Base-by-base conservation (phyloP, 805 yeast genomes). In the Starmerella asiatica region DNA sequence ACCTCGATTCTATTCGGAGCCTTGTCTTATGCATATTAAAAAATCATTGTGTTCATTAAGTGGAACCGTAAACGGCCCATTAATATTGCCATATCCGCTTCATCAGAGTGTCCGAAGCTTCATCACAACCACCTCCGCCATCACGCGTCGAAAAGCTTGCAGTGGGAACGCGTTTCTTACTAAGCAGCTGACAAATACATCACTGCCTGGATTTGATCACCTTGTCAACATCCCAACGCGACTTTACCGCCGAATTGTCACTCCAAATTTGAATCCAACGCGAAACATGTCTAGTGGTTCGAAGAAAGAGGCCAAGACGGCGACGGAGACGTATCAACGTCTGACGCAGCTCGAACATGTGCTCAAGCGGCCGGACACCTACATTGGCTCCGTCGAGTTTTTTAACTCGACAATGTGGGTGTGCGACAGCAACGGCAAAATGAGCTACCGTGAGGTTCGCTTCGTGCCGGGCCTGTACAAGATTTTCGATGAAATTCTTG, bases 401-500 rank as follows among this genome's bases (percentile, higher is more conserved):
- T 75, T 79, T 39, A 78, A 75, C 40, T 71, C 79, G 39, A 75
- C 74, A 37, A 79, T 83, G 74, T 91, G 98, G 98, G 70, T 84
- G 29, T 77, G 69, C 53, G 82, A 85, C 56, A 75, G 72, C 33
- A 78, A 71, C 33, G 63, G 70, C 1, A 69, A 72, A 35, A 75
- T 80, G 81, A 69, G 56, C 14, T 51, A 50, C 49, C 57, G 56
- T 45, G 57, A 55, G 1, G 94, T 91, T 21, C 72, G 68, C 33
- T 80, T 86, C 48, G 97, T 91, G 9, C 99, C 99, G 2, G 99
- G 97, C 36, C 63, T 91, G 45, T 88, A 84, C 63, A 91, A 91
- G 62, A 88, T 91, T 40, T 91, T 91, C 57, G 99, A 91, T 60
- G 99, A 91, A 63, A 86, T 91, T 43, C 65, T 91, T 46, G 99